phyloP scores from a whole-genome alignment of 2,329 filamentous ascomycete genomes.

The Samsoniella hepiali region DNA sequence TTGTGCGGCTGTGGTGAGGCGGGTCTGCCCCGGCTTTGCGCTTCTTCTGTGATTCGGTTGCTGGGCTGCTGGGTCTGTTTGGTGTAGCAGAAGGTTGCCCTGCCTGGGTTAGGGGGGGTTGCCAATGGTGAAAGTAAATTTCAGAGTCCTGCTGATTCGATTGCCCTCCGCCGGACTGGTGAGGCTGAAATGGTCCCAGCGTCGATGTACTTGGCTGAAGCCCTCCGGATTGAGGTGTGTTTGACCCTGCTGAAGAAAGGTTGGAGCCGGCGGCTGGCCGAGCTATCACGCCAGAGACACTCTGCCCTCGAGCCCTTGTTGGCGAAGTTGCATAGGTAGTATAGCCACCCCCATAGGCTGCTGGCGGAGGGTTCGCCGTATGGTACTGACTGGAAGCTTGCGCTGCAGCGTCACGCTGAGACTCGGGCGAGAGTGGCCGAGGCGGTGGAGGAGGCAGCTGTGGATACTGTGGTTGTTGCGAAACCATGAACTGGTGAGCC shows the following conservation, averaged over 20 bases:
- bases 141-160: conserved; percentile 61
- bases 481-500: conserved; percentile 63
- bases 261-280: conserved; percentile 37
- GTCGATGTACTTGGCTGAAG: conserved; percentile 32
- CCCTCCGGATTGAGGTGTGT: conserved; percentile 37
- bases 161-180: conserved; percentile 7
- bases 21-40: conserved; percentile 58
- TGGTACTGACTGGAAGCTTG: conserved; percentile 39
- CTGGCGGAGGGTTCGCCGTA: conserved; percentile 31
- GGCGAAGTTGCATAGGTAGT: conserved; percentile 48
- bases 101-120: conserved; percentile 68
- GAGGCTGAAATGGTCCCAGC: conserved; percentile 14
- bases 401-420: conserved; percentile 50
- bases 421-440: conserved; percentile 51
- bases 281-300: conserved; percentile 40
- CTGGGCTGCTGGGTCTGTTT: conserved; percentile 69
- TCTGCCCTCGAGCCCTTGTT: conserved; percentile 48
- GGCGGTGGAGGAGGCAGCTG: conserved; percentile 46
- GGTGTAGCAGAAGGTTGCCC: conserved; percentile 46
- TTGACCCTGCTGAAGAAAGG: conserved; percentile 46
- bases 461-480: conserved; percentile 45
- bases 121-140: conserved; percentile 90
- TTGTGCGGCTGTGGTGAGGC: conserved; percentile 39
- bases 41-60: conserved; percentile 79
- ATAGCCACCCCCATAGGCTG: conserved; percentile 39